These are phyloP conservation scores for Blastobotrys raffinosifermentans DNA, from an alignment of 1,139 yeast species.

Conservation along the genomic window DNA sequence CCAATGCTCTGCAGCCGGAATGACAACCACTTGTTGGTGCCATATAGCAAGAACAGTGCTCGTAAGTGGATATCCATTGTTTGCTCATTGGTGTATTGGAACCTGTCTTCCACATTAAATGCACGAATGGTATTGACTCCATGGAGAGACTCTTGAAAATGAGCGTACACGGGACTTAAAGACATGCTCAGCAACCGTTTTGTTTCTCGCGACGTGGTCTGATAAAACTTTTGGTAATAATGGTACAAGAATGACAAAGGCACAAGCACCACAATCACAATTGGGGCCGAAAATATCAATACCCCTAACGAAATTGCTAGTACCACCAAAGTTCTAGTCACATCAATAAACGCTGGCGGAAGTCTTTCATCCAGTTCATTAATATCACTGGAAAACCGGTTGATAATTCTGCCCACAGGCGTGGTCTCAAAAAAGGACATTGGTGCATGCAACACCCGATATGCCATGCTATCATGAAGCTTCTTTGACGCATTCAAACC, in stretches of 20 bases:
- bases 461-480: constrained; percentile 76
- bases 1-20: constrained; percentile 67
- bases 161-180: constrained; percentile 73
- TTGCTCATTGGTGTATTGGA: constrained; percentile 48
- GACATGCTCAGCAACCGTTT: constrained; percentile 74
- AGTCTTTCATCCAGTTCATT: constrained; percentile 61
- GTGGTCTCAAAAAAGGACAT: constrained; percentile 63
- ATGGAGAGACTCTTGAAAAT: constrained; percentile 67
- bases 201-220: constrained; percentile 69
- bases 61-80: constrained; percentile 61
- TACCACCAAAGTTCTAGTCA: constrained; percentile 47
- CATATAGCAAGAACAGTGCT: constrained; percentile 42
- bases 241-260: constrained; percentile 55
- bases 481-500: constrained; percentile 74
- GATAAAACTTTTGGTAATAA: constrained; percentile 80
- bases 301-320: constrained; percentile 60
- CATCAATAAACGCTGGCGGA: constrained; percentile 35
- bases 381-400: constrained; percentile 70
- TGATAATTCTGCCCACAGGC: constrained; percentile 64
- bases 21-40: constrained; percentile 60
- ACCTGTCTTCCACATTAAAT: constrained; percentile 45
- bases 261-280: constrained; percentile 45
- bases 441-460: constrained; percentile 69
- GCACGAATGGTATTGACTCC: constrained; percentile 72
- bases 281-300: constrained; percentile 66